These are phyloP conservation scores for Sugiyamaella valdiviana DNA, from an alignment of 805 yeast species.

Conservation along the genomic window DNA sequence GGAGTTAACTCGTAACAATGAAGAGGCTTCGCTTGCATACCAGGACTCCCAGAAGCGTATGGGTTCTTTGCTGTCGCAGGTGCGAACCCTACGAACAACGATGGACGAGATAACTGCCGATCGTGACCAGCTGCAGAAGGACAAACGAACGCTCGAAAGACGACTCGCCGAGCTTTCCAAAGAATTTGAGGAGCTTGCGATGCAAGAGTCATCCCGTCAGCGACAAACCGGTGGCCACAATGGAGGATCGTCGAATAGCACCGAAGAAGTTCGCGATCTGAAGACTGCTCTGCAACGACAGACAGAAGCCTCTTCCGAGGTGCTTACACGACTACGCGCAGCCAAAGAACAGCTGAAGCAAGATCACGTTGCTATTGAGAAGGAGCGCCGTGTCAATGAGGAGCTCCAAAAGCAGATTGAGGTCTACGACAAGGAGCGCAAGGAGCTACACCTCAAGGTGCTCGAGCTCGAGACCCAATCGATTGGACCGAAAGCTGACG, in stretches of 20 bases:
- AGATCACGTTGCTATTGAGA: conserved; percentile 23
- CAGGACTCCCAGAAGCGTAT: conserved; percentile 43
- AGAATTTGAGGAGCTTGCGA: conserved; percentile 37
- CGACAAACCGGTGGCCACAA: neutral
- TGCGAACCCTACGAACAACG: conserved; percentile 49
- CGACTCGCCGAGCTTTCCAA: conserved; percentile 38
- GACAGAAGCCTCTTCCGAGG: conserved; percentile 14
- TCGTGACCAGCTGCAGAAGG: conserved; percentile 51
- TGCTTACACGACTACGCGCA: conserved; percentile 15
- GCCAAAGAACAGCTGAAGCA: conserved; percentile 35
- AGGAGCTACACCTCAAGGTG: conserved; percentile 21
- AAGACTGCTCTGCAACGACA: conserved; percentile 14
- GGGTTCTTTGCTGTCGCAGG: conserved; percentile 45
- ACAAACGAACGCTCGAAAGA: conserved; percentile 43
- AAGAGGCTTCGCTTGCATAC: conserved; percentile 36
- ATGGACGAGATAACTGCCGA: conserved; percentile 57
- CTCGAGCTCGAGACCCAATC: conserved; percentile 23
- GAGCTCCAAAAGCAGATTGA: conserved; percentile 27
- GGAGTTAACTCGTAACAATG: conserved; percentile 37
- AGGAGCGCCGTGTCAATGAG: conserved; percentile 22
- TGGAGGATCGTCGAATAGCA: neutral
- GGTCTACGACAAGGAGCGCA: conserved; percentile 31
- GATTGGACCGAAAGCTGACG: conserved; percentile 16
- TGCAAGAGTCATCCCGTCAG: neutral
- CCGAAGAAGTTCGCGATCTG: conserved; percentile 12